Conservation (phyloP, 2,329 filamentous ascomycete species). For the Calonectria leucothoes region DNA sequence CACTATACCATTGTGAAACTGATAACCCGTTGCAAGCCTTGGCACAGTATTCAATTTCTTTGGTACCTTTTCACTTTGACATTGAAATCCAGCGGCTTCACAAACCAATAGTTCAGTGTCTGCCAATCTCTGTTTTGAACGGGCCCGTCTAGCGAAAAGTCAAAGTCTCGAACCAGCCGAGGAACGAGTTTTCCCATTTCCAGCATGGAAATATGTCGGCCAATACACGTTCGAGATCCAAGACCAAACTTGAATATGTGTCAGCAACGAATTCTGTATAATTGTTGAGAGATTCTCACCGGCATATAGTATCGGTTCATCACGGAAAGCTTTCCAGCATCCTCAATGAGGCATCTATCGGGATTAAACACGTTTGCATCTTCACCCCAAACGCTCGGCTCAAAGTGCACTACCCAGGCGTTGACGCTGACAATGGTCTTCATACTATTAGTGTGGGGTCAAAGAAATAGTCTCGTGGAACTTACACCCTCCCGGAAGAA, state of each 20-base stretch:
- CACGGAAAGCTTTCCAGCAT: neutral
- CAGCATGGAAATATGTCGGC: neutral
- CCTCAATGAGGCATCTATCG: neutral
- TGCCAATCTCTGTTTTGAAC: neutral
- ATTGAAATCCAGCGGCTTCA: neutral
- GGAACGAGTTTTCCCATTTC: neutral
- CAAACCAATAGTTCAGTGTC: neutral
- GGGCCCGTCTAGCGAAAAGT: neutral
- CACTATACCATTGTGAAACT: no score
- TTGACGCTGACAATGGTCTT: no score
- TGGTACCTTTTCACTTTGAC: neutral
- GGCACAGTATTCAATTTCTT: no score
- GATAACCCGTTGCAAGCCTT: no score
- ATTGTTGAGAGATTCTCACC: neutral
- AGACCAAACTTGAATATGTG: neutral
- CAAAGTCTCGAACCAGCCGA: neutral
- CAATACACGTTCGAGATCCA: neutral
- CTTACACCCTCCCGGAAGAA: no score
- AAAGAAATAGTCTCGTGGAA: no score
- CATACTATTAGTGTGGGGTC: no score
- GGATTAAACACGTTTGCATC: no score
- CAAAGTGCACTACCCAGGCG: no score
- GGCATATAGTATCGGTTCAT: neutral
- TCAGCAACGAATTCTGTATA: neutral
- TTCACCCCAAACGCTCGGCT: no score